phyloP scores from a whole-genome alignment of 2,329 filamentous ascomycete species.

The Penicillium sp. region DNA sequence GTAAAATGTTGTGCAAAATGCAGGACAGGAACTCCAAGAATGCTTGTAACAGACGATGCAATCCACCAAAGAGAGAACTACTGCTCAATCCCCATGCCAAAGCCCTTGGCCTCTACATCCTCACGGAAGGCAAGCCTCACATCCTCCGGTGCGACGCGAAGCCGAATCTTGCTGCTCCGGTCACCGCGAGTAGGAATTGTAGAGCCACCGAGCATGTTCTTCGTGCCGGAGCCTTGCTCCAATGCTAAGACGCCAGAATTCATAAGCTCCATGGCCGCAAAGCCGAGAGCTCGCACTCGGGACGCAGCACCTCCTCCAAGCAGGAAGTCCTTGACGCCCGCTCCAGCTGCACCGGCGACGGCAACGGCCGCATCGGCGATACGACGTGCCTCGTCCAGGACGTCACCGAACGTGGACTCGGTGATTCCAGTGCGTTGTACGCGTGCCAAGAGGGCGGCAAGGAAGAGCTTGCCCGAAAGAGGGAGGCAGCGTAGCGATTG shows the following conservation, averaged over 20 bases:
- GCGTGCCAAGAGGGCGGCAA: constrained; percentile 79
- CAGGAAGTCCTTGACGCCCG: constrained; percentile 67
- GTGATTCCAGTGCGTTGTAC: constrained; percentile 82
- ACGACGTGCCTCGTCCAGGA: constrained; percentile 81
- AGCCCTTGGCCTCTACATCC: constrained; percentile 81
- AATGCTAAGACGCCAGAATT: constrained; percentile 87
- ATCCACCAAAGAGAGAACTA: constrained; percentile 22
- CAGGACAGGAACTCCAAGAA: constrained; percentile 18
- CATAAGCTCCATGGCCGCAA: constrained; percentile 79
- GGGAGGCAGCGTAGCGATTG: constrained; percentile 85
- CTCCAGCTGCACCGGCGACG: constrained; percentile 58
- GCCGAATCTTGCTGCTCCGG: constrained; percentile 81
- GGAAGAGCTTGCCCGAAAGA: constrained; percentile 80
- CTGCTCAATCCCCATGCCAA: constrained; percentile 65
- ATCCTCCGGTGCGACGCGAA: constrained; percentile 90
- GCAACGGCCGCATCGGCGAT: constrained; percentile 58
- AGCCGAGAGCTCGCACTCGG: constrained; percentile 67
- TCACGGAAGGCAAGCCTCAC: constrained; percentile 85
- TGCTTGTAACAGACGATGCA: background rate
- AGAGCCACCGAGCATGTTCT: constrained; percentile 38
- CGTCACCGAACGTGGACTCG: constrained; percentile 87
- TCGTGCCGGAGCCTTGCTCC: constrained; percentile 57
- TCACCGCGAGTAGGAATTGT: constrained; percentile 72
- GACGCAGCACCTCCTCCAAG: constrained; percentile 51
- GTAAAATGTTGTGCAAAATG: constrained; percentile 9